Base-by-base conservation (phyloP, 2,329 filamentous ascomycete genomes). In the Exophiala aquamarina region DNA sequence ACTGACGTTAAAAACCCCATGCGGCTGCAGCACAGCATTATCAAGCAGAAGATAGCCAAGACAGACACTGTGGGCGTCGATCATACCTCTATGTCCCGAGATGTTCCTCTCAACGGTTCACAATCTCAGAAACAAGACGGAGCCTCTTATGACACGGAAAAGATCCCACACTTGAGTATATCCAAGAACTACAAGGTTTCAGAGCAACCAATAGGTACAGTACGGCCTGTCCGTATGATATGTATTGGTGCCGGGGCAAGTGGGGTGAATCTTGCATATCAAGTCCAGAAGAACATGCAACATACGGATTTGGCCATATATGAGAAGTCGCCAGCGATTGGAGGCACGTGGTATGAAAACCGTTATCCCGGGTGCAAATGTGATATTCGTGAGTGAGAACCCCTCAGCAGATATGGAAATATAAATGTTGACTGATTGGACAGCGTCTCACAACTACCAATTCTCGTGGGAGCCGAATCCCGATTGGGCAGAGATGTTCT, bases 401-500 rank as follows among this genome's bases (percentile, higher is more conserved):
- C n/a, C n/a, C n/a, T n/a, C n/a, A n/a, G n/a, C n/a, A n/a, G n/a
- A n/a, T n/a, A n/a, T n/a, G n/a, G n/a, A n/a, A n/a, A n/a, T n/a
- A n/a, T n/a, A n/a, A n/a, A n/a, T n/a, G n/a, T n/a, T n/a, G n/a
- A n/a, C n/a, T n/a, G n/a, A n/a, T n/a, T n/a, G n/a, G n/a, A n/a
- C n/a, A n/a, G n/a, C 52, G 11, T 41, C 61, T 17, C 72, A 73
- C 49, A 68, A 67, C 0, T 74, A 74, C 57, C 68, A 67, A 1
- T 67, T 66, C 48, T 66, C 64, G 42, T 74, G 69, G 49, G 70
- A 66, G 2, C 61, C 66, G 15, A 70, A 50, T 26, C 69, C 70
- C 1, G 71, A 75, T 50, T 75, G 71, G 72, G 66, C 69, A 2
- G 62, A 65, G 9, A 71, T 70, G 62, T 74, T 70, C 55, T 70